Evolutionary conservation across 2,329 filamentous ascomycete species (phyloP).

Genomic region (Diaporthe capsici): DNA sequence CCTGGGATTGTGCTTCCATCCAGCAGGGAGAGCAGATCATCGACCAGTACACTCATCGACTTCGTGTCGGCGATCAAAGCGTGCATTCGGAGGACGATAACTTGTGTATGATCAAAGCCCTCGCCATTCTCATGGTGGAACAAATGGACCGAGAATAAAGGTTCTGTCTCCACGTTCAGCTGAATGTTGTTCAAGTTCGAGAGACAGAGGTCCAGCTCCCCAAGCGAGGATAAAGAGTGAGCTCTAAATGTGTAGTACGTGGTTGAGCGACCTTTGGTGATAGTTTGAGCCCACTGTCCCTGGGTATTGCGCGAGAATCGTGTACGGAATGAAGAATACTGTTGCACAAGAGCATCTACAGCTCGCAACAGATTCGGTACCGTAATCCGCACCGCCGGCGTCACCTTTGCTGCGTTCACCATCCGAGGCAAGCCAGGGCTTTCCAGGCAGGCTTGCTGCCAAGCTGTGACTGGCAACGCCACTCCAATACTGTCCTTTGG

Average conservation of each 20-base stretch:
- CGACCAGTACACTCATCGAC: background rate
- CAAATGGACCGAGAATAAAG: background rate
- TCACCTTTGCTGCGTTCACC: background rate
- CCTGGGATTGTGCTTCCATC: background rate
- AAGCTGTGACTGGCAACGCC: background rate
- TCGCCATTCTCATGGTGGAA: background rate
- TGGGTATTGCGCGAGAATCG: background rate
- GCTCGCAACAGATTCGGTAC: background rate
- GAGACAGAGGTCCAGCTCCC: background rate
- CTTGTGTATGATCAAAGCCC: background rate
- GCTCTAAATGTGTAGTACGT: background rate
- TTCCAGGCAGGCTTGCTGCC: background rate
- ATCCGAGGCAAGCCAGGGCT: background rate
- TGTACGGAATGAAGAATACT: background rate
- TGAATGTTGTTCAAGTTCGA: background rate
- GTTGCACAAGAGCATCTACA: background rate
- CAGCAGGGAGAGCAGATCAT: background rate
- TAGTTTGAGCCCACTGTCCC: background rate
- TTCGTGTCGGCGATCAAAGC: background rate
- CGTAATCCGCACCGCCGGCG: background rate
- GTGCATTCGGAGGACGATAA: background rate
- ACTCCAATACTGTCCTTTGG: background rate
- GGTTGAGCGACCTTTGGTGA: background rate
- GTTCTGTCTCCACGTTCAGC: background rate
- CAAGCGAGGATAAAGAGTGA: background rate